Evolutionary conservation across 768 basidiomycete genomes (phyloP), one percentile per base, ranked within the genome.

Genomic region (Mycena rebaudengoi): DNA sequence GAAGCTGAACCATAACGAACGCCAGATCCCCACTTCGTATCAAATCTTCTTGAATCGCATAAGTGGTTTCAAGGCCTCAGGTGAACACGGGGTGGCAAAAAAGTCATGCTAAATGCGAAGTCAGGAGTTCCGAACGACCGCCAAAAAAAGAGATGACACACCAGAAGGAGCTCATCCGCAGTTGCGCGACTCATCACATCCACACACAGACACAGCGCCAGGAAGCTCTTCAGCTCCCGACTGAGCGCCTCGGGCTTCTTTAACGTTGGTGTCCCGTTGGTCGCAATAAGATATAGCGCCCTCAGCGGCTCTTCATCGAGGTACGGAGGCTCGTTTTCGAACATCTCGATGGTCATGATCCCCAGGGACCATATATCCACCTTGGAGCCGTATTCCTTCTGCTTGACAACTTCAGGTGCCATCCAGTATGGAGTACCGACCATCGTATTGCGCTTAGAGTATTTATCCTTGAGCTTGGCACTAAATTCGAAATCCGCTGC

Each of bases 291-390:
- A 76, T 91, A 91, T 43, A 91, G 76, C 23, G 89, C 90, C 75
- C 89, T 85, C 43, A 91, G 80, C 2, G 90, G 89, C 67, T 91
- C 90, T 70, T 90, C 88, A 56, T 89, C 88, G 25, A 88, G 74
- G 73, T 91, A 90, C 1, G 90, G 90, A 16, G 90, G 90, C 72
- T 90, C 89, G 64, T 88, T 88, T 70, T 91, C 90, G 68, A 91
- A 86, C 90, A 91, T 91, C 79, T 91, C 88, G 62, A 91, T 88
- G 3, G 89, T 86, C 86, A 91, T 90, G 78, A 91, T 91, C 14
- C 90, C 90, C 20, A 91, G 81, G 21, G 87, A 88, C 89, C 89
- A 91, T 53, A 91, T 87, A 67, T 91, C 89, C n/a, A 91, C 90
- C 75, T 90, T 90, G 13, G 87, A 85, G 44, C 89, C 90, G 69